These are phyloP conservation scores for Aphanomyces cochlioides DNA, from an alignment of 352 stramenopile species.

Conservation along the genomic window DNA sequence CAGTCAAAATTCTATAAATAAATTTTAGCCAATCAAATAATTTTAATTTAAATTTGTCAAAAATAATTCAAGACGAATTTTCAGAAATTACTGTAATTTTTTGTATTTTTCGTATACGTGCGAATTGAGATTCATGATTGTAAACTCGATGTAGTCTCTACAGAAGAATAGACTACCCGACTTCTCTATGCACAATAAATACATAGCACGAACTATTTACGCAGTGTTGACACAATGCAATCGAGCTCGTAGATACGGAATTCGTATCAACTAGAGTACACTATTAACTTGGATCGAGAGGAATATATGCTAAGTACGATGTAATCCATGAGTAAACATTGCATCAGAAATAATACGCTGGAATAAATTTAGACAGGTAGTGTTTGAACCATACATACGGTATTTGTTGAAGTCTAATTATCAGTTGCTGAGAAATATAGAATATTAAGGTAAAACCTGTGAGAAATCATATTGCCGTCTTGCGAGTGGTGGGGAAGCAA, in stretches of 20 bases:
- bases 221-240: too few relatives aligned
- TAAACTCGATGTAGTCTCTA: too few relatives aligned
- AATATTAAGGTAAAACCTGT: neutral
- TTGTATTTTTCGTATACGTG: too few relatives aligned
- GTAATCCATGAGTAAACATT: neutral
- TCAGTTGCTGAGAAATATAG: neutral
- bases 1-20: slow-evolving; percentile 7
- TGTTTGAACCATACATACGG: neutral
- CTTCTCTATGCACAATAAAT: too few relatives aligned
- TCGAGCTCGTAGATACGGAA: too few relatives aligned
- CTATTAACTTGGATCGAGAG: neutral
- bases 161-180: too few relatives aligned
- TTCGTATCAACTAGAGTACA: too few relatives aligned
- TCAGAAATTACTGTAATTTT: too few relatives aligned
- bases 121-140: too few relatives aligned
- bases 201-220: too few relatives aligned
- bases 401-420: neutral
- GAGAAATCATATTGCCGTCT: neutral
- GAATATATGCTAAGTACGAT: neutral
- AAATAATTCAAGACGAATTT: too few relatives aligned
- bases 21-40: slow-evolving; percentile 11
- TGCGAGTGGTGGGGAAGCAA: slow-evolving; percentile 19
- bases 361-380: slow-evolving; percentile 4
- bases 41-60: neutral
- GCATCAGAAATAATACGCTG: neutral